Evolutionary conservation across 2,329 filamentous ascomycete species (phyloP), one percentile per base, ranked within the genome.

Genomic region (Paracamarosporium sp.): DNA sequence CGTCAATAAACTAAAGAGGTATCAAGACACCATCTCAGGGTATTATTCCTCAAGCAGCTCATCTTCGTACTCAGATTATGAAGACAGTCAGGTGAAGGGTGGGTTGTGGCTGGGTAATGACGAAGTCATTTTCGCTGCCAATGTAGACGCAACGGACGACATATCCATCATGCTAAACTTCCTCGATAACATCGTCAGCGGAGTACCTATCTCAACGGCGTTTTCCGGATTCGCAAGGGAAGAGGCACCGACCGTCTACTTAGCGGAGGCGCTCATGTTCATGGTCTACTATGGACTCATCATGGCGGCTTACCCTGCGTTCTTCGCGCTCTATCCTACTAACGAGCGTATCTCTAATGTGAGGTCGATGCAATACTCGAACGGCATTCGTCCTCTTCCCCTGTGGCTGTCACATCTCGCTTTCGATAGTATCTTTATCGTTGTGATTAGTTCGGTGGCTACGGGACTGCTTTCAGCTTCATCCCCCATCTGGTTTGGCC

Each of bases 271-370:
- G 1, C 35, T 67, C n/a, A 59, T 66, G 36, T 70, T 72, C 52
- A 68, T 94, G 44, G 82, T 69, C 13, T 70, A 96, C 75, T 90
- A 93, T 71, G 87, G 89, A 6, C 82, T 96, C 6, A 90, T 89
- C 1, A 86, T 94, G 74, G 83, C 86, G 12, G 66, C 60, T 61
- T 94, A 90, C 67, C 92, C 93, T 0, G 91, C 89, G 3, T 95
- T 97, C 80, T 95, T 96, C 68, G 85, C 90, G 0, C 80, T 97
- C 1, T 97, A 97, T 69, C 91, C 91, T 0, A 96, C 92, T 20
- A 81, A 90, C 22, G 93, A 97, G 74, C 85, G 92, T 22, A 82
- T 91, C 5, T 82, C 87, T 40, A 90, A 92, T 59, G 90, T 97
- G 15, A 86, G 93, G 43, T 89, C 90, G 11, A 81, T 97, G 27